A percentile compares a stretch with the other conserved stretches of the same genome.
phyloP scores from a whole-genome alignment of 2,329 filamentous ascomycete genomes.

The Penicillium sclerotiorum region DNA sequence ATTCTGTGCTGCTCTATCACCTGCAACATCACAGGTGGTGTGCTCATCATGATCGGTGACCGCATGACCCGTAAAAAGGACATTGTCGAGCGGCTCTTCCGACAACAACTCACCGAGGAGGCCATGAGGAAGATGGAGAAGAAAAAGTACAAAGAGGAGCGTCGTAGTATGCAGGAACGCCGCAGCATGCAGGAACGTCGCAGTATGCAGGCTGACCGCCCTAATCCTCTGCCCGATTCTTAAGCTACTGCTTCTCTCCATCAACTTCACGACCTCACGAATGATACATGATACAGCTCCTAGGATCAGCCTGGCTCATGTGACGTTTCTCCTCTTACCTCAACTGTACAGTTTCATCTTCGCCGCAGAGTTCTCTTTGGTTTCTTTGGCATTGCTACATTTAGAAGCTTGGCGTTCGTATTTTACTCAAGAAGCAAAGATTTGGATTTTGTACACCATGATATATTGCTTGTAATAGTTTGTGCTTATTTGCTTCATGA shows the following conservation, averaged over 20 bases:
- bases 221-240: constrained; percentile 18
- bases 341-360: constrained; percentile 16
- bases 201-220: constrained; percentile 23
- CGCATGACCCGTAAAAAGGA: constrained; percentile 81
- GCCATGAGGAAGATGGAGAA: constrained; percentile 62
- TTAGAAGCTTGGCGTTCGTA: background rate
- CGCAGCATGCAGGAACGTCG: constrained; percentile 22
- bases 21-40: constrained; percentile 74
- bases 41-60: constrained; percentile 77
- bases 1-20: constrained; percentile 79
- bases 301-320: background rate
- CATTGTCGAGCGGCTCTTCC: constrained; percentile 73
- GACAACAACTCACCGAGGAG: constrained; percentile 72
- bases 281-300: background rate
- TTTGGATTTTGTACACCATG: background rate
- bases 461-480: constrained; percentile 13
- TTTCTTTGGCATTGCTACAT: background rate
- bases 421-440: background rate
- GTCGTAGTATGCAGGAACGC: too few species aligned
- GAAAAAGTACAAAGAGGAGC: constrained; percentile 48
- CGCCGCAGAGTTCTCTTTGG: background rate
- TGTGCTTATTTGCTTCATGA: constrained; percentile 5
- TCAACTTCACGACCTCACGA: constrained; percentile 13
- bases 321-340: background rate
- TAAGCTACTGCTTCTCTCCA: constrained; percentile 5